Conservation (phyloP, 257 asterid genomes). For the Nicotiana benthamiana region DNA sequence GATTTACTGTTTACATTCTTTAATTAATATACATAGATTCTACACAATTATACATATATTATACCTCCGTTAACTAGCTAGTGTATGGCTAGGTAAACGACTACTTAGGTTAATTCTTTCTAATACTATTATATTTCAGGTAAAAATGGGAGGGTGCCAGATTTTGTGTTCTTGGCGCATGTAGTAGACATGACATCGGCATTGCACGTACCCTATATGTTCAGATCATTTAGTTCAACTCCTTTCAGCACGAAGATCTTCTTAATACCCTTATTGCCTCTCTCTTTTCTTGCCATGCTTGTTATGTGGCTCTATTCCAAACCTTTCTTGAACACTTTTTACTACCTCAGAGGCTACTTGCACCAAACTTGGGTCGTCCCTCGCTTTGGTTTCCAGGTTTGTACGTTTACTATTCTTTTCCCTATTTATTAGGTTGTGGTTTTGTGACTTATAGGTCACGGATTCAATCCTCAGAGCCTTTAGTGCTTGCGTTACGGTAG, state of each 20-base stretch:
- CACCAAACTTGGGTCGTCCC: constrained; percentile 94
- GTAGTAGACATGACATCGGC: constrained; percentile 77
- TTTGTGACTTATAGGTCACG: too few relatives aligned
- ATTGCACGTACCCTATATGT: constrained; percentile 56
- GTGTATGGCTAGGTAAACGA: too few relatives aligned
- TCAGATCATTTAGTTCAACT: constrained; percentile 42
- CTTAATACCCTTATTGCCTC: constrained; percentile 40
- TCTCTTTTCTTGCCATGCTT: constrained; percentile 47
- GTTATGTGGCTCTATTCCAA: constrained; percentile 85
- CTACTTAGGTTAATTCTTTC: too few relatives aligned
- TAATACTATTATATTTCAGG: constrained; percentile 28
- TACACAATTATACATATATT: too few relatives aligned
- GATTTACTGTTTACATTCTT: too few relatives aligned
- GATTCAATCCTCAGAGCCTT: too few relatives aligned
- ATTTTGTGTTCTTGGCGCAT: constrained; percentile 90
- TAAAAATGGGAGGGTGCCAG: constrained; percentile 56
- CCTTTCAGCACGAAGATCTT: constrained; percentile 49
- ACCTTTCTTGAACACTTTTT: constrained; percentile 57
- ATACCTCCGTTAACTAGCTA: too few relatives aligned
- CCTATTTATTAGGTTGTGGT: too few relatives aligned
- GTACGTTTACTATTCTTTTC: not conserved
- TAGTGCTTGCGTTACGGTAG: too few relatives aligned
- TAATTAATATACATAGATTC: too few relatives aligned
- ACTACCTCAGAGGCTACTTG: constrained; percentile 52
- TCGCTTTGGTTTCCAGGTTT: constrained; percentile 86